A percentile compares a stretch with the other conserved stretches of the same genome.
Evolutionary conservation across 2,329 filamentous ascomycete species (phyloP).

Genomic region (Arthrobotrys pseudoclavata): DNA sequence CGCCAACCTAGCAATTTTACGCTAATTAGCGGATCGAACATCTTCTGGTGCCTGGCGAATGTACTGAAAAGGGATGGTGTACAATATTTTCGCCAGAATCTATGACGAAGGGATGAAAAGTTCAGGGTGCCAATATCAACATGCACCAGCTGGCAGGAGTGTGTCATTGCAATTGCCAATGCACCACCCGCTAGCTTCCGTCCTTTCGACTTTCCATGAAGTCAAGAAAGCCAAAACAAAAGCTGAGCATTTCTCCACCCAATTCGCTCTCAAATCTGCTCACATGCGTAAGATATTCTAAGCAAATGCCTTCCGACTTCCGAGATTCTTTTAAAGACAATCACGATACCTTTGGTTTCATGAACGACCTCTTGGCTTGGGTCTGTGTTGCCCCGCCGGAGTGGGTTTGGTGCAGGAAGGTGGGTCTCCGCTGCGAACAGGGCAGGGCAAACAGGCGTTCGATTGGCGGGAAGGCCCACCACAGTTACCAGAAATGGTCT

Average conservation of each 20-base stretch:
- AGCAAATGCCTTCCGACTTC: constrained; percentile 13
- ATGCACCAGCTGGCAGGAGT: not conserved
- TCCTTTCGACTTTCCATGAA: not conserved
- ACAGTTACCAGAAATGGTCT: constrained; percentile 39
- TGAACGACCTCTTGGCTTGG: not conserved
- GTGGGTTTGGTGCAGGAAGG: constrained; percentile 35
- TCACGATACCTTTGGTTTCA: not conserved
- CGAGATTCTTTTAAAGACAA: not conserved
- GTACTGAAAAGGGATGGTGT: constrained; percentile 12
- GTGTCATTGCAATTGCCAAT: not conserved
- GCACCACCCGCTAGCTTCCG: not conserved
- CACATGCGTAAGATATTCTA: constrained; percentile 25
- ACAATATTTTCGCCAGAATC: not conserved
- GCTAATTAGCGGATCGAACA: constrained; percentile 20
- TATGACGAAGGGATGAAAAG: not conserved
- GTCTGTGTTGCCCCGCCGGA: constrained; percentile 50
- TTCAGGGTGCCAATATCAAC: not conserved
- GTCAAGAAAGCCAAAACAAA: constrained; percentile 10
- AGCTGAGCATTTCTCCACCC: constrained; percentile 4
- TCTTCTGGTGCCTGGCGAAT: constrained; percentile 7
- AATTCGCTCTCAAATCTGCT: constrained; percentile 42
- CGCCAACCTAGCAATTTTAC: constrained; percentile 5
- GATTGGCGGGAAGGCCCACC: constrained; percentile 35
- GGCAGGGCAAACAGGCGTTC: constrained; percentile 21
- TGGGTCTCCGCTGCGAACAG: constrained; percentile 40